Evolutionary conservation across 1,284 basidiomycete genomes (phyloP), one percentile per base, ranked within the genome.

Genomic region (Ustilago cynodontis): DNA sequence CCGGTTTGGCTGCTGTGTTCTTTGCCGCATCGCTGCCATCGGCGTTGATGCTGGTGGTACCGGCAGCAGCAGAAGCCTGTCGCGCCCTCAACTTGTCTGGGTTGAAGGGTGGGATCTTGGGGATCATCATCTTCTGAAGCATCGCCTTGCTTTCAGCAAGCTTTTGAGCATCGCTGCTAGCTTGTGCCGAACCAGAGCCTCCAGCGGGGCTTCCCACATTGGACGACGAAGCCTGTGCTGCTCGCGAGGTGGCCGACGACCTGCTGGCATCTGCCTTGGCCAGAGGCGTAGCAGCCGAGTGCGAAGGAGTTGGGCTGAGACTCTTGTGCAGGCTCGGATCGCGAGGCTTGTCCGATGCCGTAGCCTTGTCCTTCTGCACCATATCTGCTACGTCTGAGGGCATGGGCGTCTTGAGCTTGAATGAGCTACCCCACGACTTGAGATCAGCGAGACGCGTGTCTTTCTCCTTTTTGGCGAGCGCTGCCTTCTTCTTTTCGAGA

Each of bases 381-480:
- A 74, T 94, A 5, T 92, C 90, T n/a, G 97, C 92, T 59, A 98
- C 90, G 86, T 98, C 96, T 52, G 94, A 93, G 13, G 94, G 95
- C 77, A 98, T 93, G 9, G 94, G 93, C 84, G 94, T 92, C 84
- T 95, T 95, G 59, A 97, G 91, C 93, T 96, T 97, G 91, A 99
- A 99, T 76, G 88, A 92, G 85, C 93, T 90, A 79, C 93, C 94
- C 88, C 98, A 99, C 86, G 93, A 93, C 85, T 94, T 90, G 56
- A 98, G 88, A 57, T 98, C 95, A 13, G 94, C 92, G 87, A 98
- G 91, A 61, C 92, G 91, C 83, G 93, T 94, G 85, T 95, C 93
- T 91, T 94, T 94, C 86, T 98, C 96, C 83, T 90, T 93, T 89
- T 95, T 96, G 65, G 92, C 90, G 55, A 96, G 88, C 20, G 92